Conservation (phyloP, 2,329 filamentous ascomycete species). For the Diplodia mutila region DNA sequence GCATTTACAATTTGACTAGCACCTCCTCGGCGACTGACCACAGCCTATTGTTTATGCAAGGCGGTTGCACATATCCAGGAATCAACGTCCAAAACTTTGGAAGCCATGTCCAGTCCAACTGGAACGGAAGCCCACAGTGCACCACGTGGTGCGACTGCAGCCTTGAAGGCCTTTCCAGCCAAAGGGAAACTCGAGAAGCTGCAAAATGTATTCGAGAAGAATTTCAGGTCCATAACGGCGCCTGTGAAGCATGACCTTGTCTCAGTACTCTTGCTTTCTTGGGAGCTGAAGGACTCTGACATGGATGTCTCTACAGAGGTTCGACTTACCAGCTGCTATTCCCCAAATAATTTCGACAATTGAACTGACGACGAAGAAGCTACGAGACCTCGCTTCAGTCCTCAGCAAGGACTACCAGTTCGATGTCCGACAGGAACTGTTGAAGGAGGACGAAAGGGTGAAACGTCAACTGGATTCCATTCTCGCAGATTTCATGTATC, state of each 20-base stretch:
- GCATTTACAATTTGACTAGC: not conserved
- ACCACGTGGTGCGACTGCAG: not conserved
- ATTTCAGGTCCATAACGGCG: conserved; percentile 22
- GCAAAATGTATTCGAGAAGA: conserved; percentile 13
- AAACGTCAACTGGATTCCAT: not conserved
- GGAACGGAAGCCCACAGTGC: not conserved
- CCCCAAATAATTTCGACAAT: too few relatives aligned
- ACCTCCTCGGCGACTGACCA: not conserved
- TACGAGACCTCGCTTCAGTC: not conserved
- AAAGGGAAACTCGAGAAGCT: not conserved
- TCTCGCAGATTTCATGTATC: not conserved
- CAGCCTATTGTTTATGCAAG: not conserved
- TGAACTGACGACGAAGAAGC: not conserved
- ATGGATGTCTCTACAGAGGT: conserved; percentile 24
- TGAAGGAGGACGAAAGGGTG: not conserved
- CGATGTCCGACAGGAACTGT: not conserved
- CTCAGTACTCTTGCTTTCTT: conserved; percentile 27
- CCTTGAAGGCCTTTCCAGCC: not conserved
- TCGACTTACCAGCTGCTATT: not conserved
- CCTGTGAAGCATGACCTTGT: conserved; percentile 24
- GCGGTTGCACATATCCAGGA: not conserved
- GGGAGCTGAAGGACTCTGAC: conserved; percentile 12
- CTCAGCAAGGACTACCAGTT: not conserved
- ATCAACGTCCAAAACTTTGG: not conserved
- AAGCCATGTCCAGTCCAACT: not conserved